phyloP scores from a whole-genome alignment of 805 yeast species.

The Ogataea haglerorum region DNA sequence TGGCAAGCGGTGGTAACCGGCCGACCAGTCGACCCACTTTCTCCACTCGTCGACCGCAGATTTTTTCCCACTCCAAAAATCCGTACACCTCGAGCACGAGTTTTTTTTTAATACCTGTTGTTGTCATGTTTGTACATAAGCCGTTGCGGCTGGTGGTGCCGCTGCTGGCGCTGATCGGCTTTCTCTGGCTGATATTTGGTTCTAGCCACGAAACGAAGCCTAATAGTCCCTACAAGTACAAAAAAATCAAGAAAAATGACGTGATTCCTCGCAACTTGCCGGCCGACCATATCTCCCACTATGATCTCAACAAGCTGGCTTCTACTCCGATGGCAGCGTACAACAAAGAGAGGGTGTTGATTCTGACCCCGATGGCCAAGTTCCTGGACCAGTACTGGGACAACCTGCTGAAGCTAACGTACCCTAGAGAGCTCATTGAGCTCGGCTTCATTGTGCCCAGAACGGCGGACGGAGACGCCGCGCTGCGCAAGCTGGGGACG shows the following conservation, averaged over 20 bases:
- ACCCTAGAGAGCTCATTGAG: conserved; percentile 82
- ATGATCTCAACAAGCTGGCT: conserved; percentile 75
- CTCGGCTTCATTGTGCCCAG: conserved; percentile 92
- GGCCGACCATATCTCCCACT: conserved; percentile 74
- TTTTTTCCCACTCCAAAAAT: background rate
- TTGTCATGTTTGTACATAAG: conserved; percentile 33
- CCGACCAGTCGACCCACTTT: background rate
- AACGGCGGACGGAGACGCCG: conserved; percentile 74
- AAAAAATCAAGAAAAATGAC: conserved; percentile 41
- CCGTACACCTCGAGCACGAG: background rate
- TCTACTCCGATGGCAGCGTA: conserved; percentile 68
- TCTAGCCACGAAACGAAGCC: conserved; percentile 23
- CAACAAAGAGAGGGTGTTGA: conserved; percentile 77
- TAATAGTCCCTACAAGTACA: conserved; percentile 35
- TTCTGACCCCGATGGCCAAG: conserved; percentile 86
- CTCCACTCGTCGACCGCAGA: background rate
- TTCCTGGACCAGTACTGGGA: conserved; percentile 88
- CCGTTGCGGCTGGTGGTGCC: conserved; percentile 50
- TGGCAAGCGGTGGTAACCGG: background rate
- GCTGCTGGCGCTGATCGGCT: conserved; percentile 37
- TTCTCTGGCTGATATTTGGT: conserved; percentile 42
- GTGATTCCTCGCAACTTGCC: conserved; percentile 61
- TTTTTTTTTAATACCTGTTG: conserved; percentile 1
- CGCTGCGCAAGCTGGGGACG: conserved; percentile 65
- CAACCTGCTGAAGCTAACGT: conserved; percentile 67